phyloP scores from a whole-genome alignment of 1,139 yeast species.

The Taiozyma sp. region DNA sequence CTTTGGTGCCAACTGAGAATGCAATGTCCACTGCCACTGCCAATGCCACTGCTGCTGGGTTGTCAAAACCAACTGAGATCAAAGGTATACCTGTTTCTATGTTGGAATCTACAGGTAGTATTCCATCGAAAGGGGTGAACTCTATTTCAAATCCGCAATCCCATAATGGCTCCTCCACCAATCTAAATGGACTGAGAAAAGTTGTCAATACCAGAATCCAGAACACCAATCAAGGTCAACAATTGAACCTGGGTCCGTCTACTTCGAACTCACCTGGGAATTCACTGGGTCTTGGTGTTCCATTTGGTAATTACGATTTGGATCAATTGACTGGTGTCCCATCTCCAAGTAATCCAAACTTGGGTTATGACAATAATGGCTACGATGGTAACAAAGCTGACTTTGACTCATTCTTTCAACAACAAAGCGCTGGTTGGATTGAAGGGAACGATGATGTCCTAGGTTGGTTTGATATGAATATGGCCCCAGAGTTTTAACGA shows the following conservation, averaged over 20 bases:
- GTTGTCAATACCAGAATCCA: slow-evolving; percentile 6
- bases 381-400: slow-evolving; percentile 11
- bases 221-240: neutral
- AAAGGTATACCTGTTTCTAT: slow-evolving; percentile 78
- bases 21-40: slow-evolving; percentile 58
- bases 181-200: slow-evolving; percentile 11
- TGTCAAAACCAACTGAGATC: slow-evolving; percentile 54
- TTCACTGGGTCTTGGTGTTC: slow-evolving; percentile 6
- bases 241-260: neutral
- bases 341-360: slow-evolving; percentile 5
- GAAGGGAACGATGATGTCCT: slow-evolving; percentile 80
- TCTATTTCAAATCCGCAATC: slow-evolving; percentile 1
- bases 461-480: slow-evolving; percentile 88
- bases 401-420: slow-evolving; percentile 49
- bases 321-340: slow-evolving; percentile 11
- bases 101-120: slow-evolving; percentile 77
- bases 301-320: slow-evolving; percentile 10
- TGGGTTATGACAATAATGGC: slow-evolving; percentile 11
- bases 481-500: slow-evolving; percentile 49
- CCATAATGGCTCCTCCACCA: neutral
- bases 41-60: slow-evolving; percentile 44
- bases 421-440: slow-evolving; percentile 83
- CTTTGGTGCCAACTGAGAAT: slow-evolving; percentile 79
- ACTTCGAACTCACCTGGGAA: slow-evolving; percentile 18
- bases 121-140: slow-evolving; percentile 18